Base-by-base conservation (phyloP, 345 rosid genomes). In the Moringa oleifera region DNA sequence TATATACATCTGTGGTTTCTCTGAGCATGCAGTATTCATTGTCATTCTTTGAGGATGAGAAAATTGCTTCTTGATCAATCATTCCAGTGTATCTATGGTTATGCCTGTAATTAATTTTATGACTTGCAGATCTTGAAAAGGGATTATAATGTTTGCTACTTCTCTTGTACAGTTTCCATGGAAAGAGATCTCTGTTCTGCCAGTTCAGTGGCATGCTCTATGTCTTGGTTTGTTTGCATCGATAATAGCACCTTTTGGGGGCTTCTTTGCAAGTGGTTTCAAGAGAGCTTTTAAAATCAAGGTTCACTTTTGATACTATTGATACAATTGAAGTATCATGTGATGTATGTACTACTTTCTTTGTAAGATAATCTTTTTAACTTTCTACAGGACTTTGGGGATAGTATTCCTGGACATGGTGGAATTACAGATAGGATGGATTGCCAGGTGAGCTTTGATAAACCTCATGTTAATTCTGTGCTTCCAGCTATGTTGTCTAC, bases 401-500 rank as follows among this genome's bases (percentile, higher is more conserved):
- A 94, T 75, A 94, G 99, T 66, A 94, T 94, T 68, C 97, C 99
- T n/a, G 99, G 99, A 57, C 99, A 94, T 77, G 99, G 97, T 58
- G 97, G 99, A 49, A 88, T 94, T 70, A 93, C 98, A 0, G 97
- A 90, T 71, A 75, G 97, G 79, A 90, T 90, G 98, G 98, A 93
- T 64, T 93, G 98, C 66, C 98, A 93, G 88, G 98, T 87, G 73
- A 73, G 68, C 54, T 60, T 23, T 25, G 47, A 25, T 53, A 61
- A 47, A 68, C 47, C 47, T 73, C 37, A 33, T 33, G 6, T 33
- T 33, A 33, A 33, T 11, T 33, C 37, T 11, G 11, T 33, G 5
- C 37, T 33, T 33, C 5, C 37, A 5, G 11, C 5, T 33, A 4
- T 11, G 6, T 33, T 33, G 37, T 33, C 37, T 33, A 5, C 37